phyloP scores from a whole-genome alignment of 371 early-diverging fungal species.

The Mucor plumbeus region DNA sequence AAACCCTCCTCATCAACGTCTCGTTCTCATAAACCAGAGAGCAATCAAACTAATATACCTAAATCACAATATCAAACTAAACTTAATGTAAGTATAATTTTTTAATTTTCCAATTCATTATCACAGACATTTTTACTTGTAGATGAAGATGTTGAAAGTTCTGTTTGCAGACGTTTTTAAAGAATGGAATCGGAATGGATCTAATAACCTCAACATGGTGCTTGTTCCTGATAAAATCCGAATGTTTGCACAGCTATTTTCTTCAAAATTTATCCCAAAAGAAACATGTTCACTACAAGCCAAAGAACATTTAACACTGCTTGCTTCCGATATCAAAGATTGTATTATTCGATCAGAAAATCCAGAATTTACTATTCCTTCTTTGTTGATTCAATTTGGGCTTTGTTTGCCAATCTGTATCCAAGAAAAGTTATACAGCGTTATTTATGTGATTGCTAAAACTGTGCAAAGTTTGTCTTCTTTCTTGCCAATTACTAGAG shows the following conservation, averaged over 20 bases:
- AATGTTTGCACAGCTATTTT: neutral
- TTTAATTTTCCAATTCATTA: too few species aligned
- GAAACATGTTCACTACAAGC: neutral
- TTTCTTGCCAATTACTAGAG: neutral
- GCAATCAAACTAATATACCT: too few species aligned
- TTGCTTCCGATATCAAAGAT: slow-evolving; percentile 1
- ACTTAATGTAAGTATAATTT: too few species aligned
- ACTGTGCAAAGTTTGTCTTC: neutral
- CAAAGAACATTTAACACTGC: neutral
- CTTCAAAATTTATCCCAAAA: neutral
- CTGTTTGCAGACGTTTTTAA: neutral
- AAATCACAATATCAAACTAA: too few species aligned
- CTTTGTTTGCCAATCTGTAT: neutral
- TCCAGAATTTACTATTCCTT: neutral
- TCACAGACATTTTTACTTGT: neutral
- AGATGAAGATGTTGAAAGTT: neutral
- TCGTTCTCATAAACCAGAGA: too few species aligned
- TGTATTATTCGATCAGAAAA: neutral
- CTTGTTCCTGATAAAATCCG: neutral
- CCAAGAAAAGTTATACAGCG: neutral
- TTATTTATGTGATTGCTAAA: neutral
- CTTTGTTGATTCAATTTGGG: neutral
- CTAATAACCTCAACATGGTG: neutral
- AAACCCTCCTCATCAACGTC: neutral
- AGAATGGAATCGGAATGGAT: neutral